A percentile compares a stretch with the other conserved stretches of the same genome.
phyloP scores from a whole-genome alignment of 2,329 filamentous ascomycete genomes.

The Penicillium brasilianum region DNA sequence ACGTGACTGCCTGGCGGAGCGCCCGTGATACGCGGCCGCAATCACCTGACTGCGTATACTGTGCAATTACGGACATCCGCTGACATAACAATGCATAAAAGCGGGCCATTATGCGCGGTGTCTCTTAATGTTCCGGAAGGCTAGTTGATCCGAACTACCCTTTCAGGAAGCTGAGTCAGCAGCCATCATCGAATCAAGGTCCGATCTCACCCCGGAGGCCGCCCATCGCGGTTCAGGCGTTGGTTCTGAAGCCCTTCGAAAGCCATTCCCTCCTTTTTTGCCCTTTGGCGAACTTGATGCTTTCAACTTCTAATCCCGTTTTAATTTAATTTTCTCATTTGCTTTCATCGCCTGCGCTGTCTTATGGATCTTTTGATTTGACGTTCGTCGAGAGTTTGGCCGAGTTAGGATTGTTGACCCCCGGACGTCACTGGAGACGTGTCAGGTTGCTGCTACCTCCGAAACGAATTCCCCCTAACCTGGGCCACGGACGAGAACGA shows the following conservation, averaged over 20 bases:
- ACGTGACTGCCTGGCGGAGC: constrained; percentile 17
- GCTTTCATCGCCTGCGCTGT: constrained; percentile 5
- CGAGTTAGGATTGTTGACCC: constrained; percentile 30
- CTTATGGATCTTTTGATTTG: constrained; percentile 27
- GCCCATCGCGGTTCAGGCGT: constrained; percentile 1
- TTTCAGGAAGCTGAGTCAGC: constrained; percentile 4
- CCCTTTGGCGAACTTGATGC: constrained; percentile 11
- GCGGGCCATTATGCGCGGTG: constrained; percentile 4
- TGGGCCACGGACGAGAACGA: constrained; percentile 17
- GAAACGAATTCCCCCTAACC: constrained; percentile 20
- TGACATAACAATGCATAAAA: constrained; percentile 9
- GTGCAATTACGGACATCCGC: not conserved
- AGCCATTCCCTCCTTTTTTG: constrained; percentile 6
- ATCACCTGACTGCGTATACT: constrained; percentile 19
- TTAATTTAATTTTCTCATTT: constrained; percentile 17
- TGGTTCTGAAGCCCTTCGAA: not conserved
- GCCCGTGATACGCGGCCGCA: constrained; percentile 16
- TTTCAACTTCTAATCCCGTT: constrained; percentile 15
- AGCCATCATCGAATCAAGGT: constrained; percentile 13
- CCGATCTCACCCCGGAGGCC: constrained; percentile 9
- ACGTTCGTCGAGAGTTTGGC: constrained; percentile 12
- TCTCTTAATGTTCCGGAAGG: constrained; percentile 14
- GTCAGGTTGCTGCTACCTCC: constrained; percentile 30
- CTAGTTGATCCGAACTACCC: not conserved
- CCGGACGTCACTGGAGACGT: constrained; percentile 36